Conservation (phyloP, 2,329 filamentous ascomycete genomes). For the Ophiostoma himal-ulmi region DNA sequence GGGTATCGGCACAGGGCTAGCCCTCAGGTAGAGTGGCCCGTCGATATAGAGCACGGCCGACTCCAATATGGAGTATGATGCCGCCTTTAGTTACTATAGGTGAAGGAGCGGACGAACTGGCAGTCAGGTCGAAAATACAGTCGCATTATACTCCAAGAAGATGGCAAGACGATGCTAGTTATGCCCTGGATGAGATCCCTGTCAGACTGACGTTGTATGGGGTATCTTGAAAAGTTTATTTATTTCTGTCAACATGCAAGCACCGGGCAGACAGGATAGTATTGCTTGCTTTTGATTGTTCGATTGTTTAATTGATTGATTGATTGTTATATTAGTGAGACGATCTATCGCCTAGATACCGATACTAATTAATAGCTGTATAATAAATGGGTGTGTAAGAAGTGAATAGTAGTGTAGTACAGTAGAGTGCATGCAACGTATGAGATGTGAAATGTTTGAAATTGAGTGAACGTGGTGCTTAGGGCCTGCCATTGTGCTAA, state of each 20-base stretch:
- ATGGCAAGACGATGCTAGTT: neutral
- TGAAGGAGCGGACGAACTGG: neutral
- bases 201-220: neutral
- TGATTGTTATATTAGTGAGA: neutral
- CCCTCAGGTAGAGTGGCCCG: neutral
- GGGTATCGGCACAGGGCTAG: neutral
- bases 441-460: neutral
- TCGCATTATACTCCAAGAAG: neutral
- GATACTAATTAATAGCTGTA: neutral
- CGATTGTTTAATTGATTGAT: neutral
- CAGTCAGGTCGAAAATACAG: neutral
- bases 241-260: neutral
- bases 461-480: neutral
- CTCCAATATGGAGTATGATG: neutral
- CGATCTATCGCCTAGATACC: neutral
- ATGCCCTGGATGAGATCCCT: neutral
- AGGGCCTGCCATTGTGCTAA: constrained; percentile 12
- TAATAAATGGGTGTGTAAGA: neutral
- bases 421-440: neutral
- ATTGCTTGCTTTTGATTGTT: neutral
- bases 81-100: neutral
- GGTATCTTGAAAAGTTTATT: neutral
- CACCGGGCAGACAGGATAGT: no score
- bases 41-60: neutral
- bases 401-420: neutral